phyloP scores from a whole-genome alignment of 257 asterid species.

The Fraxinus americana region DNA sequence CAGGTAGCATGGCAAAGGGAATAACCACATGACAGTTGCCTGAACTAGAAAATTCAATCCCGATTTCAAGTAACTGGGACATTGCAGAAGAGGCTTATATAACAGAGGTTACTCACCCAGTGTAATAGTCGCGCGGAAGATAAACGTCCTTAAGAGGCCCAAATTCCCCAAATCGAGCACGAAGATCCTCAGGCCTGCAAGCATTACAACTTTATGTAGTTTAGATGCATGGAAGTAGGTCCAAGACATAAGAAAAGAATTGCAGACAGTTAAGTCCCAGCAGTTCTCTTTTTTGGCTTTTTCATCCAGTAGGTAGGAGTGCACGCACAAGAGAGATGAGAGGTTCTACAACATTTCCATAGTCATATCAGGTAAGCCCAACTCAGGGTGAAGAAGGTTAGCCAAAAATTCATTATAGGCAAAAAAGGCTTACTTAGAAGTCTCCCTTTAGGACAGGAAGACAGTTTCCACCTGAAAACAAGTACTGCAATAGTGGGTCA shows the following conservation, averaged over 20 bases:
- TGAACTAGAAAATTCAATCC: constrained; percentile 10
- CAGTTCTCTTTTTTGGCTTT: too few relatives aligned
- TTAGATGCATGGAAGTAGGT: background rate
- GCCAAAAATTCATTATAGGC: background rate
- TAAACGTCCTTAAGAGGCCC: constrained; percentile 73
- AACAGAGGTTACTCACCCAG: constrained; percentile 47
- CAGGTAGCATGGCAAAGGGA: constrained; percentile 1
- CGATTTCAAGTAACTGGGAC: background rate
- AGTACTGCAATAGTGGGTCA: too few relatives aligned
- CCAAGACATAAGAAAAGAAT: background rate
- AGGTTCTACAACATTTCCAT: background rate
- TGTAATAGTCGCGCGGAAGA: constrained; percentile 60
- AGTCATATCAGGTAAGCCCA: background rate
- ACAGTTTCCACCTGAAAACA: too few relatives aligned
- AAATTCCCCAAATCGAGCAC: constrained; percentile 63
- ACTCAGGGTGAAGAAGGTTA: background rate
- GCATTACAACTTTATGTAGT: background rate
- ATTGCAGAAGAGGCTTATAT: background rate
- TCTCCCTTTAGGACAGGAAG: too few relatives aligned
- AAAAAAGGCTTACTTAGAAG: background rate
- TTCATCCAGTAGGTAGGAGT: background rate
- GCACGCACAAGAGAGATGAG: background rate
- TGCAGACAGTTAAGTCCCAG: background rate
- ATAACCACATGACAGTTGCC: background rate
- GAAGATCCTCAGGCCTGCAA: constrained; percentile 72